A percentile compares a stretch with the other conserved stretches of the same genome.
phyloP scores from a whole-genome alignment of 1,139 yeast genomes.

The Lodderomyces elongisporus region DNA sequence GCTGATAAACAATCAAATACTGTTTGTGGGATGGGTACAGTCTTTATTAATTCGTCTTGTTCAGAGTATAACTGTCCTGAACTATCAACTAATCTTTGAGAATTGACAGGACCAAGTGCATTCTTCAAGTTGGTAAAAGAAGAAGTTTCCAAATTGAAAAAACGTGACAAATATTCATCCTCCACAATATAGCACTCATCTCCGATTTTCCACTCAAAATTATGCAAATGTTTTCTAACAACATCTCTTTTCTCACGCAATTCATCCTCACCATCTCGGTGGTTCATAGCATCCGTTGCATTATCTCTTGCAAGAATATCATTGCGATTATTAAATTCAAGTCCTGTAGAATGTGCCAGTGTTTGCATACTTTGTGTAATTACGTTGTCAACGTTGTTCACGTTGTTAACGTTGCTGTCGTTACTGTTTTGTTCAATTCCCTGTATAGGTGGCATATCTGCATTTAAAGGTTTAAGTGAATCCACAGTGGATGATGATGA shows the following conservation, averaged over 20 bases:
- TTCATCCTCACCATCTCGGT: slow-evolving; percentile 11
- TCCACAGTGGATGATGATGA: too few species aligned
- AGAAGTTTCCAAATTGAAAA: slow-evolving; percentile 22
- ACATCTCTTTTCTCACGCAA: slow-evolving; percentile 18
- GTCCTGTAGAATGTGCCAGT: background rate
- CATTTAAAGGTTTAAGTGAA: too few species aligned
- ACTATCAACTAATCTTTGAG: slow-evolving; percentile 25
- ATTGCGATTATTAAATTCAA: too few species aligned
- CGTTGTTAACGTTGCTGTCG: too few species aligned
- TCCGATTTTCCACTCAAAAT: slow-evolving; percentile 25
- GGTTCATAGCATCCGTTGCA: too few species aligned
- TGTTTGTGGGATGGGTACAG: slow-evolving; percentile 32
- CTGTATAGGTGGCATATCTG: too few species aligned
- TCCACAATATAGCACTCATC: slow-evolving; percentile 38
- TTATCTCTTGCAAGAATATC: too few species aligned
- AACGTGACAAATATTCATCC: slow-evolving; percentile 21
- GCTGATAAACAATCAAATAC: slow-evolving; percentile 39
- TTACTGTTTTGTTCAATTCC: too few species aligned
- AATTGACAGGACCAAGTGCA: slow-evolving; percentile 31
- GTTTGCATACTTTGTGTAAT: background rate
- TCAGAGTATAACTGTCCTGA: slow-evolving; percentile 30
- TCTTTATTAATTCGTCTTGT: slow-evolving; percentile 24
- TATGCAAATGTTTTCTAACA: slow-evolving; percentile 19
- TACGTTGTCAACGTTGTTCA: background rate
- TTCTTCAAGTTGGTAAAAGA: slow-evolving; percentile 23